A percentile compares a stretch with the other conserved stretches of the same genome.
These are phyloP conservation scores for Talaromyces liani DNA, from an alignment of 495 filamentous ascomycete genomes.

Conservation along the genomic window DNA sequence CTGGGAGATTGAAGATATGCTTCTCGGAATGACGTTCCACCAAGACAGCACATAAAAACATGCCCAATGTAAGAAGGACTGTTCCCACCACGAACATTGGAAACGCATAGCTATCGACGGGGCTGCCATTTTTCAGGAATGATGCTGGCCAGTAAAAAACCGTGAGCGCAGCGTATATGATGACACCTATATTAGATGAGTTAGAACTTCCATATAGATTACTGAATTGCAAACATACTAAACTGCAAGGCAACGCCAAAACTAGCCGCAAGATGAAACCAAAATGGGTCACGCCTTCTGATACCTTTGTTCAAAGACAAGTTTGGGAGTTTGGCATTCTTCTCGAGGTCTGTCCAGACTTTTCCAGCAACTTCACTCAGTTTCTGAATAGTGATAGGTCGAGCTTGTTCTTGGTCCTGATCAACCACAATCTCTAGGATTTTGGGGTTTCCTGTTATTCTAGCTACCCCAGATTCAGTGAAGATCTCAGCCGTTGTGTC, in stretches of 20 bases:
- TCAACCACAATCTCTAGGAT: constrained; percentile 32
- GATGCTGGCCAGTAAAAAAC: constrained; percentile 21
- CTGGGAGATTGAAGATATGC: constrained; percentile 18
- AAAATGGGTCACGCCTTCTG: constrained; percentile 19
- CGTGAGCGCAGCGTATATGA: constrained; percentile 26
- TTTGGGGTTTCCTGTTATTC: constrained; percentile 32
- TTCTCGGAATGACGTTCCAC: constrained; percentile 30
- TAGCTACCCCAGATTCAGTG: constrained; percentile 33
- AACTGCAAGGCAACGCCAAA: constrained; percentile 24
- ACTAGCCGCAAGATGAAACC: constrained; percentile 27
- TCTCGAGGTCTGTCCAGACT: constrained; percentile 21
- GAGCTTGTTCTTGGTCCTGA: constrained; percentile 11
- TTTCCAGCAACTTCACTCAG: constrained; percentile 2
- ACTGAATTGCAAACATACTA: constrained; percentile 14
- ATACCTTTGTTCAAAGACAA: constrained; percentile 42
- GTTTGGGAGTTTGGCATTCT: constrained; percentile 24
- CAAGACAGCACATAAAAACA: constrained; percentile 35
- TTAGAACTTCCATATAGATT: too few relatives aligned
- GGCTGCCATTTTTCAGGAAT: constrained; percentile 24
- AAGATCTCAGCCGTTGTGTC: constrained; percentile 36
- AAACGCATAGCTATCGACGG: constrained; percentile 29
- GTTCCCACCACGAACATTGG: constrained; percentile 32
- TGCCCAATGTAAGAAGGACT: constrained; percentile 26
- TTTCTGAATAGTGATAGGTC: constrained; percentile 9
- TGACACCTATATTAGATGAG: constrained; percentile 15